These are phyloP conservation scores for Claviceps sorghi DNA, from an alignment of 2,329 filamentous ascomycete species.

Conservation along the genomic window DNA sequence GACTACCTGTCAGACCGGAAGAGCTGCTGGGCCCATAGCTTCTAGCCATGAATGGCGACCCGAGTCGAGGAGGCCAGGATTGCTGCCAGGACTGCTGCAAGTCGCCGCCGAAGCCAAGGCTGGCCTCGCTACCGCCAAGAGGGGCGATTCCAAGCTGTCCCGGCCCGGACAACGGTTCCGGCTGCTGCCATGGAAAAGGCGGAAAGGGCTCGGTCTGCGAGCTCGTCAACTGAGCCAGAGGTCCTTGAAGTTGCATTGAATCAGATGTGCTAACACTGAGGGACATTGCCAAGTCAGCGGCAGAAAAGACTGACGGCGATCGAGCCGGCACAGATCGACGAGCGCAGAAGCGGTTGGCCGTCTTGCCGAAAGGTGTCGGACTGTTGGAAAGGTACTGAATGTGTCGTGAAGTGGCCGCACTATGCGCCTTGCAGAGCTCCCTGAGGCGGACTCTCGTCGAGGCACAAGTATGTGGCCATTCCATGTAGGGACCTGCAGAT, in stretches of 20 bases:
- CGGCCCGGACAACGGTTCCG: not conserved
- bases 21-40: slow-evolving; percentile 51
- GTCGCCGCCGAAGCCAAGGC: slow-evolving; percentile 11
- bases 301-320: slow-evolving; percentile 37
- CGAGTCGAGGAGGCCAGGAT: slow-evolving; percentile 23
- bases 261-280: slow-evolving; percentile 48
- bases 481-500: slow-evolving; percentile 31
- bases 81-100: slow-evolving; percentile 5
- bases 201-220: slow-evolving; percentile 16
- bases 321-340: slow-evolving; percentile 32
- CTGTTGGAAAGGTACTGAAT: slow-evolving; percentile 35
- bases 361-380: slow-evolving; percentile 40
- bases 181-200: not conserved
- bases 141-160: slow-evolving; percentile 1
- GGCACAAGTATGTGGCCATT: slow-evolving; percentile 50
- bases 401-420: slow-evolving; percentile 28
- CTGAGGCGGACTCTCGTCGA: slow-evolving; percentile 48
- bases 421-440: slow-evolving; percentile 45
- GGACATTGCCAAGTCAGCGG: slow-evolving; percentile 48
- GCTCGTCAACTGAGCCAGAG: slow-evolving; percentile 44
- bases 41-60: slow-evolving; percentile 40
- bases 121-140: not conserved
- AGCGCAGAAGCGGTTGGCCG: slow-evolving; percentile 33
- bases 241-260: slow-evolving; percentile 48
- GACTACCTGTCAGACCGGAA: slow-evolving; percentile 26